Evolutionary conservation across 177 flowering plant species (phyloP).

Genomic region (Telopea speciosissima): DNA sequence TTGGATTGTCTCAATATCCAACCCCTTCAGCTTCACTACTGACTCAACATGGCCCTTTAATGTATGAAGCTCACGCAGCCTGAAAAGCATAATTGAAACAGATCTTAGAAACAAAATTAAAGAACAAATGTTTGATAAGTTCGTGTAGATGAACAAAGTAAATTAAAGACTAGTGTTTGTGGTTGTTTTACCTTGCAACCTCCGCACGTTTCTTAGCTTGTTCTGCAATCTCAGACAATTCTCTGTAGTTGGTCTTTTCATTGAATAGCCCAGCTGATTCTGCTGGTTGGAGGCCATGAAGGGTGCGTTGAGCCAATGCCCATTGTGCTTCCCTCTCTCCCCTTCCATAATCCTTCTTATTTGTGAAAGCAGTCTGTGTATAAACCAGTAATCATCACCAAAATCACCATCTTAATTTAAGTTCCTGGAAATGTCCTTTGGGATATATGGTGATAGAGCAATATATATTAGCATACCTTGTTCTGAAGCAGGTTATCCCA

Average conservation of each 20-base stretch:
- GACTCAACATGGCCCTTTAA: too few relatives aligned
- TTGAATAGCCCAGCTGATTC: constrained; percentile 16
- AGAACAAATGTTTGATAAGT: too few relatives aligned
- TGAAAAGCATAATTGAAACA: constrained; percentile 13
- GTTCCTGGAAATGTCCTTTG: constrained; percentile 1
- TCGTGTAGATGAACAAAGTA: too few relatives aligned
- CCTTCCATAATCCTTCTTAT: constrained; percentile 67
- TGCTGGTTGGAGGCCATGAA: constrained; percentile 55
- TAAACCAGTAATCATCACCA: too few relatives aligned
- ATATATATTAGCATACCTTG: constrained; percentile 31
- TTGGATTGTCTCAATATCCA: not conserved
- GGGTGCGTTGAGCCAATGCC: constrained; percentile 71
- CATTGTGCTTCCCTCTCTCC: constrained; percentile 85
- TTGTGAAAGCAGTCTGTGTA: constrained; percentile 42
- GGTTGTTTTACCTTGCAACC: constrained; percentile 49
- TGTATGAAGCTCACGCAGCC: constrained; percentile 60
- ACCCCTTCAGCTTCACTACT: too few relatives aligned
- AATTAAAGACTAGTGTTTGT: too few relatives aligned
- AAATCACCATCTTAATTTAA: too few relatives aligned
- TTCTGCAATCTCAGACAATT: constrained; percentile 66
- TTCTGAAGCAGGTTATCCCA: constrained; percentile 61
- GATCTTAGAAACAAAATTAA: too few relatives aligned
- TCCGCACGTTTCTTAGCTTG: constrained; percentile 75
- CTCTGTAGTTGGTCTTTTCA: constrained; percentile 31
- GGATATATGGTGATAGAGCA: too few relatives aligned